Evolutionary conservation across 768 basidiomycete species (phyloP).

Genomic region (Strobilomyces confusus): DNA sequence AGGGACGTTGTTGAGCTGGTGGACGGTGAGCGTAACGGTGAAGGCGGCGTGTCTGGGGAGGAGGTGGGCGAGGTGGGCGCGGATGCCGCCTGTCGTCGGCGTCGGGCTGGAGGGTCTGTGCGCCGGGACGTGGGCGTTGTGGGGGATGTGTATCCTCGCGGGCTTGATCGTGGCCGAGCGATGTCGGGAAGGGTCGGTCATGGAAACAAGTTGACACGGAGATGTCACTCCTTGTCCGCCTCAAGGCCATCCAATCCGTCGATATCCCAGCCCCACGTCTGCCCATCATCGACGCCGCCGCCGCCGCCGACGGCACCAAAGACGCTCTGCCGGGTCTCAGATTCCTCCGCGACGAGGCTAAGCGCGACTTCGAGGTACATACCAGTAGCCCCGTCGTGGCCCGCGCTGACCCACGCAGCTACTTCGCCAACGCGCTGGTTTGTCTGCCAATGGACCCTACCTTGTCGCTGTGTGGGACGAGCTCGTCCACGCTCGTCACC

Average conservation of each 20-base stretch:
- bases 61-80: slow-evolving; percentile 56
- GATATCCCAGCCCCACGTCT: slow-evolving; percentile 7
- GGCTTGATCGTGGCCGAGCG: slow-evolving; percentile 3
- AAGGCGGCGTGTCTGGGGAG: slow-evolving; percentile 66
- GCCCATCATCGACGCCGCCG: slow-evolving; percentile 33
- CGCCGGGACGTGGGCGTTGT: background rate
- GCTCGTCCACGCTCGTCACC: slow-evolving; percentile 54
- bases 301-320: slow-evolving; percentile 13
- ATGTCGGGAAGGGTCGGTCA: background rate
- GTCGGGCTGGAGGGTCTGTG: background rate
- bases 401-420: too few species aligned
- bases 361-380: slow-evolving; percentile 43
- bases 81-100: slow-evolving; percentile 29
- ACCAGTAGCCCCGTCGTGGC: too few species aligned
- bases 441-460: slow-evolving; percentile 61
- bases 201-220: background rate
- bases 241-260: slow-evolving; percentile 13
- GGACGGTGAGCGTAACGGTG: slow-evolving; percentile 54
- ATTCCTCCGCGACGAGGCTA: slow-evolving; percentile 34
- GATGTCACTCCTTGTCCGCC: background rate
- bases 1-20: slow-evolving; percentile 69
- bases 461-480: slow-evolving; percentile 82
- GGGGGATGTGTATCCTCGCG: background rate
- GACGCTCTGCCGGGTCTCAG: too few species aligned
- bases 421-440: too few species aligned